phyloP scores from a whole-genome alignment of 1,284 basidiomycete species.

The Cyathus olla region DNA sequence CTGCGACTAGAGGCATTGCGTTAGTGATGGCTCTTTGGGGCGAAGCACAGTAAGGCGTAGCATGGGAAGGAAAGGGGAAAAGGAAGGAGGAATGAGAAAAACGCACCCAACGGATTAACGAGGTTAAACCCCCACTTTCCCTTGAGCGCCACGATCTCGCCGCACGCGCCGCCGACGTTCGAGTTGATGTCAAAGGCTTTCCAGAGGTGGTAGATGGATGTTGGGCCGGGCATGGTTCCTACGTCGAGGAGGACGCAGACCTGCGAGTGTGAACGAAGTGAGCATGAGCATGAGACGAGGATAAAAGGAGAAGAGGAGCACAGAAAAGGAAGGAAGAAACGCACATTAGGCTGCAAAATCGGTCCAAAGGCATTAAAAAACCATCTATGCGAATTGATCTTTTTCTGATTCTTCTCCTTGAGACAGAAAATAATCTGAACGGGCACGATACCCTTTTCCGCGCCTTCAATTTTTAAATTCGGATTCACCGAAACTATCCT shows the following conservation, averaged over 20 bases:
- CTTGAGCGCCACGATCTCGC: conserved; percentile 96
- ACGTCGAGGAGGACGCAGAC: conserved; percentile 96
- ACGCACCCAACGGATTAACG: conserved; percentile 82
- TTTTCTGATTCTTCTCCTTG: conserved; percentile 94
- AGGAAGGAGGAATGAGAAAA: too few species aligned
- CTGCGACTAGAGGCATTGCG: conserved; percentile 63
- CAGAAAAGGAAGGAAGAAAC: conserved; percentile 67
- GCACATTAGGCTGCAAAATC: conserved; percentile 88
- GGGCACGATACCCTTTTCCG: conserved; percentile 85
- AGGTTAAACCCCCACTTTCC: conserved; percentile 84
- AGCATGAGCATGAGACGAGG: background rate
- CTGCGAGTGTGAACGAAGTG: conserved; percentile 39
- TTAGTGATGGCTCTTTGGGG: too few species aligned
- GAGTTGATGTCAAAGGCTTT: conserved; percentile 97
- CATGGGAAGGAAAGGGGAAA: too few species aligned
- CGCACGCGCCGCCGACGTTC: conserved; percentile 96
- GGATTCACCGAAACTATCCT: conserved; percentile 82
- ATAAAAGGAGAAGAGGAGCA: background rate
- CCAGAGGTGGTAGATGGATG: conserved; percentile 95
- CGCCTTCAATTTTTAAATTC: conserved; percentile 84
- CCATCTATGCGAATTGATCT: conserved; percentile 91
- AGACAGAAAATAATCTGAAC: conserved; percentile 96
- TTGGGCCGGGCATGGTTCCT: conserved; percentile 92
- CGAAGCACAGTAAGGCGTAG: too few species aligned
- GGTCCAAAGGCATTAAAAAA: conserved; percentile 88